phyloP scores from a whole-genome alignment of 306 rosid species.

The Cicer bijugum region DNA sequence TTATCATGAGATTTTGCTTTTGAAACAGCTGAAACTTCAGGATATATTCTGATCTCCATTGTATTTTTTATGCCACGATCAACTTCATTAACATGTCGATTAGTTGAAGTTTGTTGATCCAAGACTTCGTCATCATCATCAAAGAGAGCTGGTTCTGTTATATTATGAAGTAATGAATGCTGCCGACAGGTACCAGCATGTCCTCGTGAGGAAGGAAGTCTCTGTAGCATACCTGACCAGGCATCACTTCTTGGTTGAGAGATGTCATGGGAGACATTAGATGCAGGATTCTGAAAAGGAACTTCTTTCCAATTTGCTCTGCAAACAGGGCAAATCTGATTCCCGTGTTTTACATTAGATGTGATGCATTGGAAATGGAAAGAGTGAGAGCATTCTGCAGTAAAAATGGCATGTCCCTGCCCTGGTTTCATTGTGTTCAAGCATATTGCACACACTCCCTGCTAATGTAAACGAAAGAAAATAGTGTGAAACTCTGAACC shows the following conservation, averaged over 20 bases:
- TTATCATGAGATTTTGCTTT: slow-evolving; percentile 60
- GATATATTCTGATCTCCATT: slow-evolving; percentile 69
- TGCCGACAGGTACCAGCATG: slow-evolving; percentile 44
- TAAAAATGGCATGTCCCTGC: slow-evolving; percentile 88
- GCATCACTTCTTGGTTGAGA: slow-evolving; percentile 58
- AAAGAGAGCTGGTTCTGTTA: slow-evolving; percentile 67
- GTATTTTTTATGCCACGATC: slow-evolving; percentile 42
- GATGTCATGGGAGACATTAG: slow-evolving; percentile 53
- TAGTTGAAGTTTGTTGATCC: slow-evolving; percentile 53
- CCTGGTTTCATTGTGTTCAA: slow-evolving; percentile 76
- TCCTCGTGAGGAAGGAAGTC: slow-evolving; percentile 59
- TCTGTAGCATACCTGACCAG: slow-evolving; percentile 56
- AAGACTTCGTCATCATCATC: slow-evolving; percentile 87
- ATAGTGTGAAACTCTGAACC: slow-evolving; percentile 39
- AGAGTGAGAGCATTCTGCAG: slow-evolving; percentile 95
- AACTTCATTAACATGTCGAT: slow-evolving; percentile 40
- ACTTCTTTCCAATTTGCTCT: slow-evolving; percentile 95
- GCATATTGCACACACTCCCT: slow-evolving; percentile 92
- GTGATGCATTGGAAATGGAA: slow-evolving; percentile 95
- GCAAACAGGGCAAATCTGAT: slow-evolving; percentile 87
- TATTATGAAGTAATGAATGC: slow-evolving; percentile 49
- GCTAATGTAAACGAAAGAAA: slow-evolving; percentile 41
- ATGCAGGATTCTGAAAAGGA: slow-evolving; percentile 67
- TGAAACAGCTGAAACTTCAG: slow-evolving; percentile 83
- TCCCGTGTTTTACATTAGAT: slow-evolving; percentile 89